phyloP scores from a whole-genome alignment of 1,284 basidiomycete species.

The Ceratobasidium sp. region DNA sequence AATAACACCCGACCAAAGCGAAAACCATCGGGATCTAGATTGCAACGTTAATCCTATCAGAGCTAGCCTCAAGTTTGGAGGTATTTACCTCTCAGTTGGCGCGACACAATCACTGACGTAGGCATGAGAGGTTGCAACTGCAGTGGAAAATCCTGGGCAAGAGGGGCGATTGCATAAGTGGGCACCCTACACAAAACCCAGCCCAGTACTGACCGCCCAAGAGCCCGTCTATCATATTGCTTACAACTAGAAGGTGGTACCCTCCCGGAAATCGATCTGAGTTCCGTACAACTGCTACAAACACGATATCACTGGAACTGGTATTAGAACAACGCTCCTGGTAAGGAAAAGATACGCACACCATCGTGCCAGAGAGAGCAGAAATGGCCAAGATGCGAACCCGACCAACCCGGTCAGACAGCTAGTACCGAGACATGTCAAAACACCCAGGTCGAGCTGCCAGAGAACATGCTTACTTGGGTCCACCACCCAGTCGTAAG shows the following conservation, averaged over 20 bases:
- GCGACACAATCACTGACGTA: conserved; percentile 74
- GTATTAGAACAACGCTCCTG: not conserved
- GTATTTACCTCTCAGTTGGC: conserved; percentile 60
- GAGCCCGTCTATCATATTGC: conserved; percentile 79
- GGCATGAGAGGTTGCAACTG: conserved; percentile 68
- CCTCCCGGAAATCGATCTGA: conserved; percentile 76
- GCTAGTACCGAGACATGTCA: not conserved
- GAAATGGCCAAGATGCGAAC: conserved; percentile 14
- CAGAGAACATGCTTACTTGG: conserved; percentile 1
- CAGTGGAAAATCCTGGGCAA: conserved; percentile 64
- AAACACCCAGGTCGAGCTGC: not conserved
- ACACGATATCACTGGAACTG: conserved; percentile 17
- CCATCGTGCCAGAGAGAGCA: conserved; percentile 30
- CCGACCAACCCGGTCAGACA: conserved; percentile 35
- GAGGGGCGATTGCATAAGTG: not conserved
- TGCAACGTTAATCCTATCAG: not conserved
- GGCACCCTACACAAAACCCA: not conserved
- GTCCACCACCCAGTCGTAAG: conserved; percentile 44
- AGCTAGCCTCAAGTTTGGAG: not conserved
- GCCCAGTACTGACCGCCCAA: conserved; percentile 74
- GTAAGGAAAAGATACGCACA: conserved; percentile 19
- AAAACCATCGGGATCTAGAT: conserved; percentile 68
- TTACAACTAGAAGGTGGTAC: conserved; percentile 84
- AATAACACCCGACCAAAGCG: conserved; percentile 71
- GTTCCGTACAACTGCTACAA: conserved; percentile 57